These are phyloP conservation scores for Dothistroma pini DNA, from an alignment of 2,329 filamentous ascomycete genomes.

Conservation along the genomic window DNA sequence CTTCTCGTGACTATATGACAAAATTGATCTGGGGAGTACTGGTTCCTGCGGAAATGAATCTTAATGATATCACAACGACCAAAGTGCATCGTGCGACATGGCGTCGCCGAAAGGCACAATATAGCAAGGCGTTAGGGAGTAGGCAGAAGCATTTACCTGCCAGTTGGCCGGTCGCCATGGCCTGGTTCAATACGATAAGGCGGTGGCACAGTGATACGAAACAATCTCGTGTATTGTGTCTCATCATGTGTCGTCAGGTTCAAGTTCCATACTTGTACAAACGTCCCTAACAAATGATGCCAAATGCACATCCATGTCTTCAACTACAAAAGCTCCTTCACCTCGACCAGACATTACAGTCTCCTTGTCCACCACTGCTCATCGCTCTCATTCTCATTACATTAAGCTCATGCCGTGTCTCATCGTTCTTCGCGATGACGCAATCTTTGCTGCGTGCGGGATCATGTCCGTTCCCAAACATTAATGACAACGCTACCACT, in stretches of 20 bases:
- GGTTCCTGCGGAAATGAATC: neutral
- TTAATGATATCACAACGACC: constrained; percentile 8
- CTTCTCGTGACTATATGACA: neutral
- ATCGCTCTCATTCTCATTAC: neutral
- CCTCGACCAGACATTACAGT: neutral
- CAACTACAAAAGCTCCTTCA: neutral
- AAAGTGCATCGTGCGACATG: neutral
- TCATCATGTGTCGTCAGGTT: neutral
- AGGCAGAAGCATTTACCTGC: constrained; percentile 1
- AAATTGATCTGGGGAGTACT: neutral
- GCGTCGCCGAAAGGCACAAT: neutral
- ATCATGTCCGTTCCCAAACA: too few relatives aligned
- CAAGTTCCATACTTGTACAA: neutral
- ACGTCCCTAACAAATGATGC: neutral
- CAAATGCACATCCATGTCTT: neutral
- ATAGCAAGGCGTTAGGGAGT: constrained; percentile 5
- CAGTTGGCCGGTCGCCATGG: neutral
- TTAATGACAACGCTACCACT: too few relatives aligned
- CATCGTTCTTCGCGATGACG: neutral
- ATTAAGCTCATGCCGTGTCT: neutral
- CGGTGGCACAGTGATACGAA: neutral
- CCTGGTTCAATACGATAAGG: neutral
- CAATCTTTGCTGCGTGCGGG: neutral
- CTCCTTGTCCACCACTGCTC: neutral
- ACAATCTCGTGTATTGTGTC: neutral